Percentiles rank a stretch among this genome's conserved stretches.
Conservation (phyloP, 176 grass and related monocot genomes). For the Bothriochloa decipiens region DNA sequence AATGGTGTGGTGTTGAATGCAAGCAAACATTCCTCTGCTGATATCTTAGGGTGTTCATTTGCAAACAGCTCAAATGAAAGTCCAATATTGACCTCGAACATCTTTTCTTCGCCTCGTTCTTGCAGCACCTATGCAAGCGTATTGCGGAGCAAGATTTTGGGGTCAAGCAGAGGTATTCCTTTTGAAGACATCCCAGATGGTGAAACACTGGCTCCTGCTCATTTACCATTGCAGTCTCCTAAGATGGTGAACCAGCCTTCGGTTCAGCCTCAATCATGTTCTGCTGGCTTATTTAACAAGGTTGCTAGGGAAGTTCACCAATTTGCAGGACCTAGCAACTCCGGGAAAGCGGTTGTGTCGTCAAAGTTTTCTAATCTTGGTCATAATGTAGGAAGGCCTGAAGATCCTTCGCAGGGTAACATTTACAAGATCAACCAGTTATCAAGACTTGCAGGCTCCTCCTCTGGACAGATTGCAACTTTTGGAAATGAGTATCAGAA, state of each 20-base stretch:
- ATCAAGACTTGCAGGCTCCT: neutral
- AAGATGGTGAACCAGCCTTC: neutral
- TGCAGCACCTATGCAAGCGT: neutral
- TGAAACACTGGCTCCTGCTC: neutral
- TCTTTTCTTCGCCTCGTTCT: neutral
- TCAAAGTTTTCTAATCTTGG: constrained; percentile 7
- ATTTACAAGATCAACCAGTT: constrained; percentile 1
- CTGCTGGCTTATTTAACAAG: neutral
- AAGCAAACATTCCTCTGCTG: neutral
- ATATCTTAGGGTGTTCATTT: neutral
- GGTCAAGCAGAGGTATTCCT: neutral
- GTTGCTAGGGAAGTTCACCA: neutral
- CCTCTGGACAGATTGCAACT: neutral
- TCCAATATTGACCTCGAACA: neutral
- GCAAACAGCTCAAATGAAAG: neutral
- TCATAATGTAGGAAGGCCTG: constrained; percentile 14
- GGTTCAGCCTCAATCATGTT: neutral
- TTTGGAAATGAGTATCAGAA: constrained; percentile 24
- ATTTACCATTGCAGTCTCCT: neutral
- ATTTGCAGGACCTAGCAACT: constrained; percentile 17
- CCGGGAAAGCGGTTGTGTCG: neutral
- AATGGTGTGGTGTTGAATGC: neutral
- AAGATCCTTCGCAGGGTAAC: neutral
- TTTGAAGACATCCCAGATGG: neutral
- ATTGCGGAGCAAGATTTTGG: neutral